A percentile compares a stretch with the other conserved stretches of the same genome.
phyloP scores from a whole-genome alignment of 2,329 filamentous ascomycete species.

The Apiospora arundinis region DNA sequence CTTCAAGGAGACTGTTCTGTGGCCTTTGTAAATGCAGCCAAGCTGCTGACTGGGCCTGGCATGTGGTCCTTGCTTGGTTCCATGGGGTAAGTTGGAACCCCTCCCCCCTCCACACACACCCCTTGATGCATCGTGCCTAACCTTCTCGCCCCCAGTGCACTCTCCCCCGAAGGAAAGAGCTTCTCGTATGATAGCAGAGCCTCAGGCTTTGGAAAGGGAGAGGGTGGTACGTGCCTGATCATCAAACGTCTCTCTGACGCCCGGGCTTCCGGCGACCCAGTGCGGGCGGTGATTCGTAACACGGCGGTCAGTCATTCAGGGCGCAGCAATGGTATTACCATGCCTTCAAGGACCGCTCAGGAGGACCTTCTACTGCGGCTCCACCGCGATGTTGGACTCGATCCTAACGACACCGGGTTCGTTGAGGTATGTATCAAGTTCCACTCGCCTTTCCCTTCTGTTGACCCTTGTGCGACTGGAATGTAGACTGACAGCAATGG shows the following conservation, averaged over 20 bases:
- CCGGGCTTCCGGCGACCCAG: constrained; percentile 40
- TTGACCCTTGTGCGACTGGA: neutral
- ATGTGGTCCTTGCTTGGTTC: constrained; percentile 25
- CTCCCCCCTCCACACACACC: constrained; percentile 40
- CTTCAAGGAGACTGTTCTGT: constrained; percentile 33
- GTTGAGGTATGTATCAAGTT: neutral
- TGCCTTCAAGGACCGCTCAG: constrained; percentile 25
- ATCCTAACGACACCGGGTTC: constrained; percentile 11
- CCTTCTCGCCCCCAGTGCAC: constrained; percentile 39
- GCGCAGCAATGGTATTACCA: constrained; percentile 27
- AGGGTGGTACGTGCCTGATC: constrained; percentile 41
- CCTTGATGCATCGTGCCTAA: constrained; percentile 41
- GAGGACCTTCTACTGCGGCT: constrained; percentile 24
- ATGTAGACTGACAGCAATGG: neutral
- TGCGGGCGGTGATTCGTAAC: constrained; percentile 42
- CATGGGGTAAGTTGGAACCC: constrained; percentile 30
- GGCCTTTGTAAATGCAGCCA: constrained; percentile 28
- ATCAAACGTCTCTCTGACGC: constrained; percentile 43
- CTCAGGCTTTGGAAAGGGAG: constrained; percentile 41
- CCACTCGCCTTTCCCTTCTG: neutral
- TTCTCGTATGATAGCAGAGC: constrained; percentile 29
- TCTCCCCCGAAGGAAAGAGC: constrained; percentile 17
- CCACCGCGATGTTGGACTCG: constrained; percentile 22
- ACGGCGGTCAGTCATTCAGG: constrained; percentile 30
- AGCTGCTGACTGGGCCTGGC: constrained; percentile 22